Conservation (phyloP, 1,284 basidiomycete genomes). For the Malassezia brasiliensis region DNA sequence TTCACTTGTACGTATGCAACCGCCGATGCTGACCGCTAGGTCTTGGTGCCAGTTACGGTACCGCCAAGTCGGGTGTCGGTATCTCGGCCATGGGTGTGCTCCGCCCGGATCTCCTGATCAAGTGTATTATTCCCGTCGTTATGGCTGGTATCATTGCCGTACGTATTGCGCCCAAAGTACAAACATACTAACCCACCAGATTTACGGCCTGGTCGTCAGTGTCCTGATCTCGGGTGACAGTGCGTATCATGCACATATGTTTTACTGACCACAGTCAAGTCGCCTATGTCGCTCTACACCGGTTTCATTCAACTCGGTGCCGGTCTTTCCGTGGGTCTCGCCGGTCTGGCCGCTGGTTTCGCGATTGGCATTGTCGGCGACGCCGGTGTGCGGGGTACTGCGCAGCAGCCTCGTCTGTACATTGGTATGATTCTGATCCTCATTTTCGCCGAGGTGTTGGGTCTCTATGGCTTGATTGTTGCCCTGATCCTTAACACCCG, state of each 20-base stretch:
- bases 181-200: conserved; percentile 9
- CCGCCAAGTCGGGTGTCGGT: conserved; percentile 92
- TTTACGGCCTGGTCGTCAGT: conserved; percentile 58
- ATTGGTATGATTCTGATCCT: conserved; percentile 63
- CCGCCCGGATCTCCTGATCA: conserved; percentile 96
- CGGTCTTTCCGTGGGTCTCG: conserved; percentile 79
- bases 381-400: conserved; percentile 54
- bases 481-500: conserved; percentile 73
- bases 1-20: conserved; percentile 71
- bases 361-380: conserved; percentile 96
- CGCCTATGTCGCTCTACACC: conserved; percentile 57
- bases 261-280: conserved; percentile 40
- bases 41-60: conserved; percentile 90
- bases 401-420: conserved; percentile 77
- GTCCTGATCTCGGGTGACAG: conserved; percentile 51
- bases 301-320: conserved; percentile 93
- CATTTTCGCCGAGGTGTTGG: conserved; percentile 88
- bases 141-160: conserved; percentile 96
- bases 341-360: conserved; percentile 90
- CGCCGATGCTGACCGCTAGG: conserved; percentile 48
- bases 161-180: conserved; percentile 17
- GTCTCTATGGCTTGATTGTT: conserved; percentile 76
- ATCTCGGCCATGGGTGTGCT: conserved; percentile 92
- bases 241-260: conserved; percentile 7
- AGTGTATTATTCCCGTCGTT: conserved; percentile 90